phyloP scores from a whole-genome alignment of 1,139 yeast species.

The Komagataea norvegica region DNA sequence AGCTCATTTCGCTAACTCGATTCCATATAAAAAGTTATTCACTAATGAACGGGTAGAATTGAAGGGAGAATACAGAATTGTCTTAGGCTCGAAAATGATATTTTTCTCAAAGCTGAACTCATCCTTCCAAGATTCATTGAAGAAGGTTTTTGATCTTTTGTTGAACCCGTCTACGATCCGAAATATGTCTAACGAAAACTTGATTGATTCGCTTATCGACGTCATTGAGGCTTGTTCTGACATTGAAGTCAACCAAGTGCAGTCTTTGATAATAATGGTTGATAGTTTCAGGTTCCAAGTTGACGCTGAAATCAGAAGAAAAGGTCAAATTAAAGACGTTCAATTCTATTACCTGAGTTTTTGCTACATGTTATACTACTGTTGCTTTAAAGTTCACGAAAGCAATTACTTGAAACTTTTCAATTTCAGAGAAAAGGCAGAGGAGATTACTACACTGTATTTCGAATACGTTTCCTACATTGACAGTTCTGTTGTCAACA shows the following conservation, averaged over 20 bases:
- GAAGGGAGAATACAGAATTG: constrained; percentile 11
- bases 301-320: constrained; percentile 18
- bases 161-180: constrained; percentile 4
- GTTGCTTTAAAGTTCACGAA: constrained; percentile 10
- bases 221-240: constrained; percentile 16
- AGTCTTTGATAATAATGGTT: constrained; percentile 13
- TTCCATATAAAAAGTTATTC: constrained; percentile 15
- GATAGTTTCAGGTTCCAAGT: constrained; percentile 20
- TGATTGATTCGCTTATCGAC: constrained; percentile 11
- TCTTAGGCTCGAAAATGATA: constrained; percentile 11
- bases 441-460: constrained; percentile 9
- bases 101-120: constrained; percentile 14
- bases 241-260: constrained; percentile 11
- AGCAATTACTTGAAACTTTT: constrained; percentile 13
- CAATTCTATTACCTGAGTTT: constrained; percentile 19
- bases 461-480: constrained; percentile 16
- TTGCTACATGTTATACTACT: constrained; percentile 17
- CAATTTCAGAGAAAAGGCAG: constrained; percentile 14
- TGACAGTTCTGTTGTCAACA: constrained; percentile 5
- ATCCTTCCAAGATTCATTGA: constrained; percentile 12
- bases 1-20: constrained; percentile 14
- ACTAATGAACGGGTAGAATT: constrained; percentile 2
- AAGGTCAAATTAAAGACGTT: constrained; percentile 17
- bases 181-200: constrained; percentile 3
- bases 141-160: constrained; percentile 13